Conservation (phyloP, 495 filamentous ascomycete genomes). For the Rostrohypoxylon terebratum region DNA sequence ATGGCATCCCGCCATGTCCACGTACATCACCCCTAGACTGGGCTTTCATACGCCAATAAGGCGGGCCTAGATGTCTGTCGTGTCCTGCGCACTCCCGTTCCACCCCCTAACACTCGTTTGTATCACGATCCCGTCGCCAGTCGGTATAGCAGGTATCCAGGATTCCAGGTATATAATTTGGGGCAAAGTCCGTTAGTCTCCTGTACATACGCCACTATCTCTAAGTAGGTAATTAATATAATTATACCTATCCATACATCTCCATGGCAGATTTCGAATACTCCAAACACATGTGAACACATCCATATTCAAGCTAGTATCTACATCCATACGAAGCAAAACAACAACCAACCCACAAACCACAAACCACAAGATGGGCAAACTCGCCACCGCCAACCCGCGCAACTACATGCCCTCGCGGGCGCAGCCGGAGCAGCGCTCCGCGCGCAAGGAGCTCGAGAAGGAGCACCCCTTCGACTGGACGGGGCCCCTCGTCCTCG, state of each 20-base stretch:
- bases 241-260: not conserved
- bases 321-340: not conserved
- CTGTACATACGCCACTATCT: not conserved
- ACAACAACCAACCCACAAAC: not conserved
- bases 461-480: slow-evolving; percentile 42
- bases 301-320: not conserved
- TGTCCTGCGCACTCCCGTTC: not conserved
- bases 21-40: slow-evolving; percentile 12
- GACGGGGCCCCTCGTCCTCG: slow-evolving; percentile 40
- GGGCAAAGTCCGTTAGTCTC: not conserved
- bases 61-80: not conserved
- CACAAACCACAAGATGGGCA: slow-evolving; percentile 24
- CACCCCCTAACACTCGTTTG: not conserved
- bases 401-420: slow-evolving; percentile 43
- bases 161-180: slow-evolving; percentile 13
- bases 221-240: not conserved
- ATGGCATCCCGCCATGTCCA: slow-evolving; percentile 36
- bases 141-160: slow-evolving; percentile 1
- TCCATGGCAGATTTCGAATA: not conserved
- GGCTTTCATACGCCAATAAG: slow-evolving; percentile 1
- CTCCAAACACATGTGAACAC: not conserved
- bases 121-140: slow-evolving; percentile 5
- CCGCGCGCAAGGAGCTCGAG: slow-evolving; percentile 45
- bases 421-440: slow-evolving; percentile 51
- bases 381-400: slow-evolving; percentile 35